Evolutionary conservation across 345 rosid genomes (phyloP), one percentile per base, ranked within the genome.

Genomic region (Ceriops zippeliana): DNA sequence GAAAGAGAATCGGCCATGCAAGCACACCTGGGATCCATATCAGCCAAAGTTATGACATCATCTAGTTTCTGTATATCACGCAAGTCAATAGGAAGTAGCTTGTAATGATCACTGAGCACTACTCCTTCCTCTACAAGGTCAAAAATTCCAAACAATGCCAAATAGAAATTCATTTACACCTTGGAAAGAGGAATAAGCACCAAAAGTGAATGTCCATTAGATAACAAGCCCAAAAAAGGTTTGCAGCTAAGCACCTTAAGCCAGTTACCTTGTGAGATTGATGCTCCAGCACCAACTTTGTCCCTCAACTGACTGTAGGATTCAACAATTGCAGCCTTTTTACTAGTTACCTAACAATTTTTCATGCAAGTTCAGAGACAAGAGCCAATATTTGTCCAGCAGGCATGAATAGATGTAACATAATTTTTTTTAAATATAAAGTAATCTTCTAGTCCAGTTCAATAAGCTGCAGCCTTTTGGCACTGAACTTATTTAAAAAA

Each of bases 31-130:
- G 90, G 93, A 83, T 95, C 96, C 86, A 91, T 90, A 73, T 81
- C 73, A 62, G 96, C 93, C 79, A 83, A 74, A 57, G 85, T 72
- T 68, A 95, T 79, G 76, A 89, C 78, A 73, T 91, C 89, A 74
- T 86, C 80, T 76, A 95, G 80, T 69, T 81, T 87, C 69, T 80
- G 81, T 72, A 87, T 79, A 69, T 95, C 90, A 4, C 96, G 86
- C 81, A 91, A 79, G 80, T 91, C 98, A 81, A 85, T 86, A 8
- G 98, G 87, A 61, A 95, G 96, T 65, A 91, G 84, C 89, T 87
- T 95, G 91, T 95, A 95, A 68, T 86, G 84, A 38, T 91, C 96
- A 79, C 92, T 78, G 30, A 87, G 80, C 62, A 95, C 96, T 83
- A 87, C 93, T 68, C 99, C 99, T 62, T 87, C 85, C 78, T 87